Evolutionary conservation across 2,329 filamentous ascomycete genomes (phyloP), one percentile per base, ranked within the genome.

Genomic region (Exophiala mesophila): DNA sequence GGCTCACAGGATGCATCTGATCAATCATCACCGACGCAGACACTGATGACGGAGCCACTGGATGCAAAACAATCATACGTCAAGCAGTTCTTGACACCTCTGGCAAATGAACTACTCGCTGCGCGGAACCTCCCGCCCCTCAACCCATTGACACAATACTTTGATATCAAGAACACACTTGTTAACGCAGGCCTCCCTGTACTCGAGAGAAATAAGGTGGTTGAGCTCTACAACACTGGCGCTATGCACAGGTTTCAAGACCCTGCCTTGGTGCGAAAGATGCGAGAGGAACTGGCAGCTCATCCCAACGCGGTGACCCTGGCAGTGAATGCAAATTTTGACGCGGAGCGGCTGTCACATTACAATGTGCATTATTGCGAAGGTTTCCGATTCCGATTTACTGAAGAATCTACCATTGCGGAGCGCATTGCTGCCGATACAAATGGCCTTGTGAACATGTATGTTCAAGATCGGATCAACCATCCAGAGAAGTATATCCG

Each of bases 381-480:
- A 28, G 53, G 53, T 8, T 55, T 55, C 41, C 34, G 23, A 9
- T 55, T 46, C 33, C 51, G 52, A 16, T 52, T 49, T 33, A 32
- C 50, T 4, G 32, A 13, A 9, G 15, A 36, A 4, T 54, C 53
- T 10, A 53, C 47, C 18, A 10, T 55, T 10, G 38, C 45, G 5
- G 34, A 55, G 39, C 47, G 53, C 17, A 29, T 20, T 7, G 41
- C 39, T 8, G 45, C 52, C 37, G 42, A 43, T 18, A 43, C 50
- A 12, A 20, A 12, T 12, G 38, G 51, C 9, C 39, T 38, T 13
- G 35, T 13, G 1, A 12, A 7, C 23, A 12, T 6, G 23, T 51
- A 49, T 34, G 36, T 55, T 4, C 28, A 24, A 5, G n/a, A 26
- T 9, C 30, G 20, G n/a, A 41, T 23, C 20, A 29, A 39, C 15